phyloP scores from a whole-genome alignment of 225 moss, liverwort and hornwort species.

The Neckera pumila region DNA sequence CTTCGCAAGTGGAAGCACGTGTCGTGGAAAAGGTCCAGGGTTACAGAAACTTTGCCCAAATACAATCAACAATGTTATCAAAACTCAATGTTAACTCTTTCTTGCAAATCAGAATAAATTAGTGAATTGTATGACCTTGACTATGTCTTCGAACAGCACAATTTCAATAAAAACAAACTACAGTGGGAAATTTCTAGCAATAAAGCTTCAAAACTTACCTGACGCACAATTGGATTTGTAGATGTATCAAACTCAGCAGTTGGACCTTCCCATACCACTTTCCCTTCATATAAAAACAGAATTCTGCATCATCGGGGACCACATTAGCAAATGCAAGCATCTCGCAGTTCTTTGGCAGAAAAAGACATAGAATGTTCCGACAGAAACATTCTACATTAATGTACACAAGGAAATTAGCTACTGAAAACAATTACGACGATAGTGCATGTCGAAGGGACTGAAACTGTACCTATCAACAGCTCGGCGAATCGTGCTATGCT shows the following conservation, averaged over 20 bases:
- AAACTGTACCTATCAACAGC: conserved; percentile 78
- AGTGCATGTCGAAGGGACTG: neutral
- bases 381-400: neutral
- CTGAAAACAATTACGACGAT: neutral
- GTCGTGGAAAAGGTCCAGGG: neutral
- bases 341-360: neutral
- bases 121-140: neutral
- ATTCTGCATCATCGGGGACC: conserved; percentile 32
- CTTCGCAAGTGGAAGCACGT: neutral
- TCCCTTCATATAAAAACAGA: conserved; percentile 79
- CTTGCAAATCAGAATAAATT: neutral
- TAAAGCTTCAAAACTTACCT: conserved; percentile 34
- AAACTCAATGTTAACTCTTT: neutral
- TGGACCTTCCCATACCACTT: conserved; percentile 88
- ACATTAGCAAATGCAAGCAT: neutral
- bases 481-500: conserved; percentile 87
- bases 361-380: neutral
- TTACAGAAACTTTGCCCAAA: neutral
- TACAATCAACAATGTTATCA: neutral
- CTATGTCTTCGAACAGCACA: neutral
- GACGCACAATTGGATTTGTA: conserved; percentile 77
- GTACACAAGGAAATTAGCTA: neutral
- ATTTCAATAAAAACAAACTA: neutral
- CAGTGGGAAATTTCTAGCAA: neutral
- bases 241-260: conserved; percentile 82